Percentiles rank a stretch among this genome's conserved stretches.
phyloP scores from a whole-genome alignment of 495 filamentous ascomycete species.

The Hypoxylon lenormandii region DNA sequence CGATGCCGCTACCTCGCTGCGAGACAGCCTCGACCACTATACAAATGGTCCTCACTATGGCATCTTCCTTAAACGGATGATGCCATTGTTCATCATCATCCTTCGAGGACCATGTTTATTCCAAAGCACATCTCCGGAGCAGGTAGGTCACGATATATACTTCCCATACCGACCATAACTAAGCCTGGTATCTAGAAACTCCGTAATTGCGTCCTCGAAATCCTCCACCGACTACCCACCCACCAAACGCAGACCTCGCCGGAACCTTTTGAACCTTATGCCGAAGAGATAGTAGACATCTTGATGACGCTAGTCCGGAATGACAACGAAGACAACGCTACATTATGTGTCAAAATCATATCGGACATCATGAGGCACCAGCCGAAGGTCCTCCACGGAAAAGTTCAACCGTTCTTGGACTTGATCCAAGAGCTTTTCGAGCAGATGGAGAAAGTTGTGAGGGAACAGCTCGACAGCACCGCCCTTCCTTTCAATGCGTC shows the following conservation, averaged over 20 bases:
- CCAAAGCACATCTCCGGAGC: slow-evolving; percentile 84
- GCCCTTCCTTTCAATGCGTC: slow-evolving; percentile 66
- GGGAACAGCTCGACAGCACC: slow-evolving; percentile 89
- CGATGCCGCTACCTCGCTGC: slow-evolving; percentile 79
- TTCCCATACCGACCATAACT: slow-evolving; percentile 30
- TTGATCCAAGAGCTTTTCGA: slow-evolving; percentile 96
- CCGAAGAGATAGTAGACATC: slow-evolving; percentile 84
- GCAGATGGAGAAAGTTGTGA: slow-evolving; percentile 90
- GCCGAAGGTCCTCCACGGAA: slow-evolving; percentile 77
- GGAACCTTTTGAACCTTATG: slow-evolving; percentile 86
- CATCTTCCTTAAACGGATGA: slow-evolving; percentile 81
- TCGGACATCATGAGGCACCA: slow-evolving; percentile 96
- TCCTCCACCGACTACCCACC: slow-evolving; percentile 89
- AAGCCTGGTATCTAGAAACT: slow-evolving; percentile 71
- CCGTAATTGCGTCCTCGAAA: slow-evolving; percentile 91
- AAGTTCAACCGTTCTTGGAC: slow-evolving; percentile 88
- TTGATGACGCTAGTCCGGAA: slow-evolving; percentile 86
- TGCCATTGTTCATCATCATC: slow-evolving; percentile 89
- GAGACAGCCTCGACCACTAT: slow-evolving; percentile 84
- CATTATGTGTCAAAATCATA: slow-evolving; percentile 95
- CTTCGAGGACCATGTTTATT: slow-evolving; percentile 90
- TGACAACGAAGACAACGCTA: slow-evolving; percentile 98
- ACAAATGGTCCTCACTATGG: slow-evolving; percentile 70
- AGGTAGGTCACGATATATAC: slow-evolving; percentile 61
- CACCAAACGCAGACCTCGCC: slow-evolving; percentile 67